Evolutionary conservation across 257 asterid genomes (phyloP).

Genomic region (Vinca minor): DNA sequence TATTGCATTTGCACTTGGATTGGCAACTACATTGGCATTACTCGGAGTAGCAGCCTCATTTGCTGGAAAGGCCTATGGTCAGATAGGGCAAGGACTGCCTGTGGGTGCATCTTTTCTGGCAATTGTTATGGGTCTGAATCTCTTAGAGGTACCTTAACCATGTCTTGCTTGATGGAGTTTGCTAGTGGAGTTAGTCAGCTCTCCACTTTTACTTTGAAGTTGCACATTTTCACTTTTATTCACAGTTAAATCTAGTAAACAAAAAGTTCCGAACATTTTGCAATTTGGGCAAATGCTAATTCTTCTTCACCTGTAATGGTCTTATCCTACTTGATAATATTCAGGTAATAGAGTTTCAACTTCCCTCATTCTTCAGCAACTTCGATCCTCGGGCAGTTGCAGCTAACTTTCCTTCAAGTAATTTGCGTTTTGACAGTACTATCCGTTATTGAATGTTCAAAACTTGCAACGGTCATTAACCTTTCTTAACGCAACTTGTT

Average conservation of each 20-base stretch:
- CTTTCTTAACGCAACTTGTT: conserved; percentile 10
- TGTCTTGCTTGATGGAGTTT: not conserved
- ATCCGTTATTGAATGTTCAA: not conserved
- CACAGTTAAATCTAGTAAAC: not conserved
- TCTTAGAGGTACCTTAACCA: conserved; percentile 46
- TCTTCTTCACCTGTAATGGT: not conserved
- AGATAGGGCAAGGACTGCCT: conserved; percentile 76
- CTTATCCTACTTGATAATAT: conserved; percentile 2
- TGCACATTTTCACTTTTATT: too few species aligned
- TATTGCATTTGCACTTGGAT: too few species aligned
- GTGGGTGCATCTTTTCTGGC: conserved; percentile 70
- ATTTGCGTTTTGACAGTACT: too few species aligned
- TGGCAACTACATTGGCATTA: too few species aligned
- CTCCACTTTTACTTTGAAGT: too few species aligned
- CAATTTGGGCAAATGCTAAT: not conserved
- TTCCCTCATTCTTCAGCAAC: too few species aligned
- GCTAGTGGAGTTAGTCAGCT: not conserved
- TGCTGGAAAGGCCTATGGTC: conserved; percentile 91
- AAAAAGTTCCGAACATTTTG: not conserved
- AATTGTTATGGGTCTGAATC: conserved; percentile 70
- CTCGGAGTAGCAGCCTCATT: too few species aligned
- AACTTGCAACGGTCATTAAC: not conserved
- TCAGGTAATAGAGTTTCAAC: too few species aligned
- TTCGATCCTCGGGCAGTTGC: too few species aligned
- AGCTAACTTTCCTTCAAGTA: too few species aligned